A percentile compares a stretch with the other conserved stretches of the same genome.
phyloP scores from a whole-genome alignment of 2,329 filamentous ascomycete genomes.

The Xylaria sp. region DNA sequence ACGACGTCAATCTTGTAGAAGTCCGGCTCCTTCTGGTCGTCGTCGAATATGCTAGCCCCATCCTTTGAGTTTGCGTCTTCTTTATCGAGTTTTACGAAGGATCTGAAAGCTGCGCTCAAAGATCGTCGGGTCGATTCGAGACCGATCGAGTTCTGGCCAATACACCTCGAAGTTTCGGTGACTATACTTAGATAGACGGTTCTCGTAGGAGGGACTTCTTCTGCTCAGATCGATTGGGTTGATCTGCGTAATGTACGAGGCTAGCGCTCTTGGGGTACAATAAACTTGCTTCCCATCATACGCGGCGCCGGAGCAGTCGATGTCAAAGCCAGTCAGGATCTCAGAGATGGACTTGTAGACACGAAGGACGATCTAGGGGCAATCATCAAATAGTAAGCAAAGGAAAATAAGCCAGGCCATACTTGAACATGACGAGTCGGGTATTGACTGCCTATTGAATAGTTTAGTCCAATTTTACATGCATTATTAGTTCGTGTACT shows the following conservation, averaged over 20 bases:
- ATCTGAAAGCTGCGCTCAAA: constrained; percentile 81
- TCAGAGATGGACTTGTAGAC: constrained; percentile 84
- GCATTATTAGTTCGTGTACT: constrained; percentile 5
- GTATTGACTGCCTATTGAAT: constrained; percentile 67
- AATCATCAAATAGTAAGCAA: constrained; percentile 12
- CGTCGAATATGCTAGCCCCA: constrained; percentile 51
- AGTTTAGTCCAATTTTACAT: constrained; percentile 8
- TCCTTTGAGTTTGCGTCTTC: constrained; percentile 42
- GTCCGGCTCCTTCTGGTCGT: constrained; percentile 70
- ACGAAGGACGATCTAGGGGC: constrained; percentile 76
- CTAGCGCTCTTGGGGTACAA: constrained; percentile 74
- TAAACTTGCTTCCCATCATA: constrained; percentile 83
- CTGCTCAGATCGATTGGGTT: constrained; percentile 80
- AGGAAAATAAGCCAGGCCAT: constrained; percentile 7
- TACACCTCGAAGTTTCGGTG: constrained; percentile 83
- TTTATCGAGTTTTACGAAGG: constrained; percentile 69
- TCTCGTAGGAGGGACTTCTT: constrained; percentile 85
- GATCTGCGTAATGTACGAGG: constrained; percentile 78
- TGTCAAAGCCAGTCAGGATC: constrained; percentile 86
- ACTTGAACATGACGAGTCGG: constrained; percentile 78
- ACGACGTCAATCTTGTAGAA: constrained; percentile 77
- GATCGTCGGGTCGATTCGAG: constrained; percentile 81
- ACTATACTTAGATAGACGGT: constrained; percentile 82
- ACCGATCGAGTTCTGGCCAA: constrained; percentile 74
- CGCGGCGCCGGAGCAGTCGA: constrained; percentile 80